phyloP scores from a whole-genome alignment of 2,329 filamentous ascomycete species.

The Paecilomyces niveus region DNA sequence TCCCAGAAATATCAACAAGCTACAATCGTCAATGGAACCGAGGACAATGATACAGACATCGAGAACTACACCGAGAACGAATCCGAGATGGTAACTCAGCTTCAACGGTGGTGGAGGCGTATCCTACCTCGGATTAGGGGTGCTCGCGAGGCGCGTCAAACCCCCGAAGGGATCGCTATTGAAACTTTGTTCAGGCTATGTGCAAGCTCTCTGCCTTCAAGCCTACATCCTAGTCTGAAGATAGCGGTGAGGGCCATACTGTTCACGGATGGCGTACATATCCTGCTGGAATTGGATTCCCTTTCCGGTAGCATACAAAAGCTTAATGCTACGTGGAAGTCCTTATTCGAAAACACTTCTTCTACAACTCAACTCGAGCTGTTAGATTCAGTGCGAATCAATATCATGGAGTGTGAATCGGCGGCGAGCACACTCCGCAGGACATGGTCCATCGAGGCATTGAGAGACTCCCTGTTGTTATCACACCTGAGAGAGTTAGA shows the following conservation, averaged over 20 bases:
- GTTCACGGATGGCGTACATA: conserved; percentile 6
- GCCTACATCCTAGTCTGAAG: not conserved
- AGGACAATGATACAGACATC: not conserved
- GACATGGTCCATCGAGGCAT: conserved; percentile 5
- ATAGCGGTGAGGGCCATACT: conserved; percentile 7
- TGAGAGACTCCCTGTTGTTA: conserved; percentile 1
- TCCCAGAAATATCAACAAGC: not conserved
- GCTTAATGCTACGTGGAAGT: conserved; percentile 4
- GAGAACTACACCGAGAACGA: conserved; percentile 4
- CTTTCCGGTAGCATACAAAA: not conserved
- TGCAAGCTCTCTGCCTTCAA: not conserved
- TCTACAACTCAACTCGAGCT: conserved; percentile 6
- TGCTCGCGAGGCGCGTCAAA: not conserved
- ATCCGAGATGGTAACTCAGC: conserved; percentile 1
- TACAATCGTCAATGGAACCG: not conserved
- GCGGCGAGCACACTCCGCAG: not conserved
- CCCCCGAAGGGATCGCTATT: conserved; percentile 1
- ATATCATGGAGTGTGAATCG: conserved; percentile 3
- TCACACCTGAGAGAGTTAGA: not conserved
- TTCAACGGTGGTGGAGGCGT: conserved; percentile 9
- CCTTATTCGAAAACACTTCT: not conserved
- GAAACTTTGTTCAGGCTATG: not conserved
- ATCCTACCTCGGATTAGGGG: conserved; percentile 2
- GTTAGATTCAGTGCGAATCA: conserved; percentile 1
- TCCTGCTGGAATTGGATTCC: conserved; percentile 1